Percentiles rank a stretch among this genome's conserved stretches.
Evolutionary conservation across 2,329 filamentous ascomycete genomes (phyloP).

Genomic region (Dothiorella sarmentorum): DNA sequence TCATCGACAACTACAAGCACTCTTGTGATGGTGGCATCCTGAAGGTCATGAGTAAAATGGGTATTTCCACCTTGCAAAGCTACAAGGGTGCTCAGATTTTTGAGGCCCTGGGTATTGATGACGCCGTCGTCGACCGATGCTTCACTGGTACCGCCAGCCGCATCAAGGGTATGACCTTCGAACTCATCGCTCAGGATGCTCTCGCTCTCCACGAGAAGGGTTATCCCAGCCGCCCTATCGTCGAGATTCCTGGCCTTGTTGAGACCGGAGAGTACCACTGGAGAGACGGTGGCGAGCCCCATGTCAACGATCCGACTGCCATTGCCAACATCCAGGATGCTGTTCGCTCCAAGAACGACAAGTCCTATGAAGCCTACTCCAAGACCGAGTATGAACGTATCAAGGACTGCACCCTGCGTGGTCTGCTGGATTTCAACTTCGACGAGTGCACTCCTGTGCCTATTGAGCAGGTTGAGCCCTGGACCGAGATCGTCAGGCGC

Average conservation of each 20-base stretch:
- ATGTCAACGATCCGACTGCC: constrained; percentile 90
- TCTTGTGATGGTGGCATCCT: constrained; percentile 94
- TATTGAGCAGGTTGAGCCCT: constrained; percentile 95
- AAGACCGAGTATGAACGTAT: constrained; percentile 92
- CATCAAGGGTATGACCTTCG: constrained; percentile 91
- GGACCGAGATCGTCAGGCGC: constrained; percentile 94
- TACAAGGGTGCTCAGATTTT: constrained; percentile 99
- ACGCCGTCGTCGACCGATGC: constrained; percentile 87
- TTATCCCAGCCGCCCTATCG: constrained; percentile 75
- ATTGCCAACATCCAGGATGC: constrained; percentile 98
- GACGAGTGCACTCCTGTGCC: constrained; percentile 80
- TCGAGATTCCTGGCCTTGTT: constrained; percentile 72
- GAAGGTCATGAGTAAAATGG: constrained; percentile 99
- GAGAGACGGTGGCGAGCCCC: constrained; percentile 92
- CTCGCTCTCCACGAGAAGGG: constrained; percentile 94
- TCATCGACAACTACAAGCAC: constrained; percentile 95
- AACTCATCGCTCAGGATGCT: constrained; percentile 88
- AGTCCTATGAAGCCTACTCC: constrained; percentile 96
- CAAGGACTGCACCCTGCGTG: constrained; percentile 91
- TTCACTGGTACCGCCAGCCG: constrained; percentile 92
- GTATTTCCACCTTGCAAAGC: constrained; percentile 90
- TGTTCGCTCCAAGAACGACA: constrained; percentile 95
- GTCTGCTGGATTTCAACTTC: constrained; percentile 93
- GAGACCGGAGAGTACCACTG: constrained; percentile 98
- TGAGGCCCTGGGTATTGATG: constrained; percentile 89